Evolutionary conservation across 441 rosid species (phyloP).

Genomic region (Raphanus hybrid): DNA sequence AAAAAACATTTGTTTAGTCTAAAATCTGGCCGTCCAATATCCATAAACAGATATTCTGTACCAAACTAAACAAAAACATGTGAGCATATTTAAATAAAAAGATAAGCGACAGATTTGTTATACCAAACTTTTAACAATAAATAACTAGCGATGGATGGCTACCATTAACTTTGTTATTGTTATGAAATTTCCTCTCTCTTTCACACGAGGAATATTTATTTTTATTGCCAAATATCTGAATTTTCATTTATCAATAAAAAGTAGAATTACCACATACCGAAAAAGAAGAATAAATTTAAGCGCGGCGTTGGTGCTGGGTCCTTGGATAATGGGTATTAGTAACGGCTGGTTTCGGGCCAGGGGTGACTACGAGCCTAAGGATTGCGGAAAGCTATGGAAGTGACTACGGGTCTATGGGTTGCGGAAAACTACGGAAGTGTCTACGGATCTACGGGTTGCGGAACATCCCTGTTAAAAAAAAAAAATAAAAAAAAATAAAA

Average conservation of each 20-base stretch:
- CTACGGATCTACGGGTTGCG: no score
- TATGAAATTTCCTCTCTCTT: not conserved
- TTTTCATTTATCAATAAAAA: not conserved
- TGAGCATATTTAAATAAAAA: conserved; percentile 6
- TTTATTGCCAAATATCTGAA: conserved; percentile 1
- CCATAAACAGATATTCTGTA: not conserved
- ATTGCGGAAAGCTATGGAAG: no score
- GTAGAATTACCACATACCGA: not conserved
- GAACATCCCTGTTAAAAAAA: no score
- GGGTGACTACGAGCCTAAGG: no score
- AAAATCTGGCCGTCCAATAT: conserved; percentile 23
- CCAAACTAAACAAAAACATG: not conserved
- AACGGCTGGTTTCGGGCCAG: no score
- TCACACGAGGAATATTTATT: not conserved
- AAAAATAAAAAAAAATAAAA: not conserved
- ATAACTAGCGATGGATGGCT: not conserved
- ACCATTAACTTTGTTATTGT: not conserved
- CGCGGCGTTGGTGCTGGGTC: no score
- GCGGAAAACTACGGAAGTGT: no score
- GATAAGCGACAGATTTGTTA: conserved; percentile 15
- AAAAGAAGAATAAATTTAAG: not conserved
- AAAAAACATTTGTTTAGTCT: not conserved
- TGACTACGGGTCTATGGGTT: no score
- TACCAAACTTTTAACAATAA: conserved; percentile 12
- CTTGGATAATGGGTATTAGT: no score